Conservation (phyloP, 1,139 yeast species). For the Hyphopichia wangnamkhiaoensis region DNA sequence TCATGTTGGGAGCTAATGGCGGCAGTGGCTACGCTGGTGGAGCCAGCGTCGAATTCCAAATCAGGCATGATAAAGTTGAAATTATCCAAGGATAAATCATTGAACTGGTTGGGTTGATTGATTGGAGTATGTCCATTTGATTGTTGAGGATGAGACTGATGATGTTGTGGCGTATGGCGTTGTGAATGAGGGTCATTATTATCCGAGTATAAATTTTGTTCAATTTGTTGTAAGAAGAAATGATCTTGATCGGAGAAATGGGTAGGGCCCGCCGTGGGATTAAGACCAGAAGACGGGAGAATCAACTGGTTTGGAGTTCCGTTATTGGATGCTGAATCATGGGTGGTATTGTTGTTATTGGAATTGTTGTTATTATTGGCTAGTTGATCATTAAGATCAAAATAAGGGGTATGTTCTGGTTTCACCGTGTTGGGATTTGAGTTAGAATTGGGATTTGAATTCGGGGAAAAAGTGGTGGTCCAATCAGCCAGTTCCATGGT, state of each 20-base stretch:
- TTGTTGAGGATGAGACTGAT: neutral
- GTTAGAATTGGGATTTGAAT: constrained; percentile 6
- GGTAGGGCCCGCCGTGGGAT: constrained; percentile 8
- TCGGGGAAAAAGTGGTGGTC: constrained; percentile 19
- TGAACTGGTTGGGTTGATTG: constrained; percentile 11
- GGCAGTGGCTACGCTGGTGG: neutral
- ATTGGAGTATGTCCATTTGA: constrained; percentile 2
- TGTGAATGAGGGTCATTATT: constrained; percentile 10
- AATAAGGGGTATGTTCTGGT: constrained; percentile 15
- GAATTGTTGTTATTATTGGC: constrained; percentile 2
- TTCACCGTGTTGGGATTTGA: constrained; percentile 17
- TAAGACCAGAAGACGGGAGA: constrained; percentile 8
- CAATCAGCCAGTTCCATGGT: constrained; percentile 19
- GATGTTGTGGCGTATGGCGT: constrained; percentile 6
- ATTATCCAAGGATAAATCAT: constrained; percentile 28
- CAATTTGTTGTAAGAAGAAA: constrained; percentile 26
- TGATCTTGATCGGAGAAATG: constrained; percentile 24
- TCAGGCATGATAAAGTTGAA: constrained; percentile 31
- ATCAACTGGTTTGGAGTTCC: constrained; percentile 8
- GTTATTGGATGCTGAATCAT: no score
- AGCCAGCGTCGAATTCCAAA: constrained; percentile 15
- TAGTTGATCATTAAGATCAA: constrained; percentile 10
- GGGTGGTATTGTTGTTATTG: no score
- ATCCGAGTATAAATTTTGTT: constrained; percentile 21
- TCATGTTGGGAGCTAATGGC: no score